Evolutionary conservation across 139 green algal genomes (phyloP), one percentile per base, ranked within the genome.

Genomic region (Marvania coccoides): DNA sequence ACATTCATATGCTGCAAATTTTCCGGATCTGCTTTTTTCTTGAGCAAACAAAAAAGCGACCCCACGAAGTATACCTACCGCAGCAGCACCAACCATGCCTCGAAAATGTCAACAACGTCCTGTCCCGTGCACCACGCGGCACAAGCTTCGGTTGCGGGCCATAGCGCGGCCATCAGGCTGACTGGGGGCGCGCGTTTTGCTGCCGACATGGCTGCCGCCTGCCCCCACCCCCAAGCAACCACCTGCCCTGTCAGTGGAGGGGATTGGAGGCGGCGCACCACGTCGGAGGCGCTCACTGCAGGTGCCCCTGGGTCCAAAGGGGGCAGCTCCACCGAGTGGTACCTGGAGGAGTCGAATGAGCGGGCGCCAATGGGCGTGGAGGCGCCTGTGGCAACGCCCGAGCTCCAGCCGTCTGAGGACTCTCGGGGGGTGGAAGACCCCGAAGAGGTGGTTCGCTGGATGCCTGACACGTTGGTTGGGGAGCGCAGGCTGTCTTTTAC

Each of bases 1-100:
- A 59, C 70, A 82, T 56, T 80, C 77, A 62, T 80, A 77, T 59
- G 73, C 69, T 40, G 70, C 77, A 59, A 75, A 63, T 81, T 77
- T 75, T 78, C 69, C 53, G 70, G 75, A 58, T 81, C 75, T 69
- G 69, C 53, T 72, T 75, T 82, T 67, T 63, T 70, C 63, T 66
- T 71, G n/a, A 53, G 75, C 65, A 73, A 75, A 77, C n/a, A 82
- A n/a, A 77, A 82, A 84, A 54, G 72, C 72, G 53, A 83, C 53
- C 48, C 65, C 75, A 73, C 72, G 47, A 31, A 83, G 63, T 48
- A 82, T n/a, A n/a, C n/a, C n/a, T n/a, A n/a, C n/a, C 54, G 68
- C 68, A 69, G 37, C 8, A 74, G 58, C 3, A 23, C 26, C 23
- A 69, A 47, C 68, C 68, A 74, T 26, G 42, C 40, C 31, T 63